Base-by-base conservation (phyloP, 768 basidiomycete genomes). In the Macrolepiota albuminosa region DNA sequence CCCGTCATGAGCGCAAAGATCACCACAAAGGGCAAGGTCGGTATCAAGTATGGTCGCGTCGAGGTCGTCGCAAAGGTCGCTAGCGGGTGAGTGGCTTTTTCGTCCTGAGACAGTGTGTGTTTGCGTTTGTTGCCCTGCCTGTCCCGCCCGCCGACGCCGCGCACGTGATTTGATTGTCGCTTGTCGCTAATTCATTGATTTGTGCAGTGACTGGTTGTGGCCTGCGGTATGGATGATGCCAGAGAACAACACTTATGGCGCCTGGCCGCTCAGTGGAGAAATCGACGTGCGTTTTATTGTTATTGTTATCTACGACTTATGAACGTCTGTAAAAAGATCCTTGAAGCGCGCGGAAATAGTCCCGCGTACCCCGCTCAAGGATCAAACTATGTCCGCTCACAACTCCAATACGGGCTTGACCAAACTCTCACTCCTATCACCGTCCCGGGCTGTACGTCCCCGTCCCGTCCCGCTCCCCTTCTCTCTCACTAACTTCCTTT, bases 1-100 rank as follows among this genome's bases (percentile, higher is more conserved):
- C 93, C 93, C 2, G 86, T 91, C 18, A 83, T 84, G 77, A 85
- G 81, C 58, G 91, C 90, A 11, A 81, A 91, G 34, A 77, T 95
- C 64, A 84, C 78, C 63, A 95, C 93, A 1, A 70, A 76, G 77
- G 81, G 84, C 73, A 76, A 84, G 74, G 62, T 81, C 76, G 66
- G 70, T 63, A 81, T 89, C 59, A 74, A 73, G 54, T 87, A 81
- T 60, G 87, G 87, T 0, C 79, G 82, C 56, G 82, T 87, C 42
- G 81, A 87, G 70, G 74, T 88, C 2, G 73, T 76, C 0, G 89
- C 89, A 0, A 85, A 84, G 67, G 66, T 89, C 43, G 87, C 87
- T 0, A 71, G 72, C 24, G 85, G 85, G 61, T 76, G 57, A 51
- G 75, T 71, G 2, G 11, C 3, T 5, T 21, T 46, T 4, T 18